A percentile compares a stretch with the other conserved stretches of the same genome.
Conservation (phyloP, 169 alveolate genomes). For the Fabrea salina region DNA sequence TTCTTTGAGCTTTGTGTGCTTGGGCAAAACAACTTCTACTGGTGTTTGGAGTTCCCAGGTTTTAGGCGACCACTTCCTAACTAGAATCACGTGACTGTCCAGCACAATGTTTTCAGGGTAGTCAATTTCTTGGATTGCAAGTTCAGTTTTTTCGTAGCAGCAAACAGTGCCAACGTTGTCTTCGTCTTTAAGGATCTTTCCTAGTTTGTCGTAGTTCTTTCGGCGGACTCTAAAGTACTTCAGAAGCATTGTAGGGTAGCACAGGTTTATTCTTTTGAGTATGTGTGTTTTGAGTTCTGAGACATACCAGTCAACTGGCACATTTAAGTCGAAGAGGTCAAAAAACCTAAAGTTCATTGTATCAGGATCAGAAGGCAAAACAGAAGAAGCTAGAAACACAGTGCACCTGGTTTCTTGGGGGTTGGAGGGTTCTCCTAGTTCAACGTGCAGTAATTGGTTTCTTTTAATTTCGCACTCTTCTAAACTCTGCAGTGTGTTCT, state of each 20-base stretch:
- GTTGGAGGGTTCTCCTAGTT: conserved; percentile 1
- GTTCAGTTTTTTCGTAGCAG: background rate
- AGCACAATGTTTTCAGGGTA: background rate
- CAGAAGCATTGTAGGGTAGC: background rate
- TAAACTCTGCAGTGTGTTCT: background rate
- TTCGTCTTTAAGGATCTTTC: background rate
- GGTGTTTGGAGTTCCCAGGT: conserved; percentile 9
- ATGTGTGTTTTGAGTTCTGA: background rate
- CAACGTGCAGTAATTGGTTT: background rate
- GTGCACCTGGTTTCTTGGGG: background rate
- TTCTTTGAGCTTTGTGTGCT: background rate
- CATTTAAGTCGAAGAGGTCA: background rate
- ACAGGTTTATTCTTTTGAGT: background rate
- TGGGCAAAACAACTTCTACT: background rate
- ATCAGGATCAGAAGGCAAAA: background rate
- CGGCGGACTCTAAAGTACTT: background rate
- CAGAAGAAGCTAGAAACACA: background rate
- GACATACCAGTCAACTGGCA: background rate
- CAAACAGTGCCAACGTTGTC: background rate
- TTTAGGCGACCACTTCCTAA: background rate
- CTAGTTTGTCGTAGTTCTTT: background rate
- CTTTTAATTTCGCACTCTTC: background rate
- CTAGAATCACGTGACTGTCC: background rate
- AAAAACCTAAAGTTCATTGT: background rate
- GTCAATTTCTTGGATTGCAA: background rate